Evolutionary conservation across 2,329 filamentous ascomycete species (phyloP).

Genomic region (Penicillium sp.): DNA sequence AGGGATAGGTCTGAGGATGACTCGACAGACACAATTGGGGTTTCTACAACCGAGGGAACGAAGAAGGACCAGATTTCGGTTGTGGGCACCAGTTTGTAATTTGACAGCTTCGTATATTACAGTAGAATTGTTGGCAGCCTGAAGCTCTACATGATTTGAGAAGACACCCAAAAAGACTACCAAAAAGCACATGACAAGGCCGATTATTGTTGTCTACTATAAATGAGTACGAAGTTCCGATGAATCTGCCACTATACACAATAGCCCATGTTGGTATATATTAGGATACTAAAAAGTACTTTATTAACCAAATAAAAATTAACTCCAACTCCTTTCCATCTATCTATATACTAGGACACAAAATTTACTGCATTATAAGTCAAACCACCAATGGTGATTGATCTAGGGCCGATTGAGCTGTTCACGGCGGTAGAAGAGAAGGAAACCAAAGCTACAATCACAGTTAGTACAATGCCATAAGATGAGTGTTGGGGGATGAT

Average conservation of each 20-base stretch:
- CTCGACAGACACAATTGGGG: not conserved
- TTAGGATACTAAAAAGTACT: not conserved
- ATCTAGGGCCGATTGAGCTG: conserved; percentile 46
- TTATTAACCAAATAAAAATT: not conserved
- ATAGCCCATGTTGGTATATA: not conserved
- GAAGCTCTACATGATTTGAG: not conserved
- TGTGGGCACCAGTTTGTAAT: not conserved
- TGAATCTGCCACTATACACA: not conserved
- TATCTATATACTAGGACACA: not conserved
- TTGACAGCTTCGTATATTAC: not conserved
- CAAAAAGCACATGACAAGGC: not conserved
- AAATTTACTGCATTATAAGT: not conserved
- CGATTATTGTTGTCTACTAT: not conserved
- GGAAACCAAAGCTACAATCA: conserved; percentile 37
- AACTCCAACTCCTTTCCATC: not conserved
- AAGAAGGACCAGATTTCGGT: not conserved
- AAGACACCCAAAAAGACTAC: not conserved
- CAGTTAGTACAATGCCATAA: conserved; percentile 9
- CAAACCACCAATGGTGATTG: not conserved
- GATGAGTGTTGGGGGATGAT: conserved; percentile 27
- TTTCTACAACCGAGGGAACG: not conserved
- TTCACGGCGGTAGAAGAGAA: conserved; percentile 47
- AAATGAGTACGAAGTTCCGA: not conserved
- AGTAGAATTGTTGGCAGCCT: not conserved
- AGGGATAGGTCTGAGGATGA: not conserved